Evolutionary conservation across 2,329 filamentous ascomycete species (phyloP).

Genomic region (Fusarium continuum): DNA sequence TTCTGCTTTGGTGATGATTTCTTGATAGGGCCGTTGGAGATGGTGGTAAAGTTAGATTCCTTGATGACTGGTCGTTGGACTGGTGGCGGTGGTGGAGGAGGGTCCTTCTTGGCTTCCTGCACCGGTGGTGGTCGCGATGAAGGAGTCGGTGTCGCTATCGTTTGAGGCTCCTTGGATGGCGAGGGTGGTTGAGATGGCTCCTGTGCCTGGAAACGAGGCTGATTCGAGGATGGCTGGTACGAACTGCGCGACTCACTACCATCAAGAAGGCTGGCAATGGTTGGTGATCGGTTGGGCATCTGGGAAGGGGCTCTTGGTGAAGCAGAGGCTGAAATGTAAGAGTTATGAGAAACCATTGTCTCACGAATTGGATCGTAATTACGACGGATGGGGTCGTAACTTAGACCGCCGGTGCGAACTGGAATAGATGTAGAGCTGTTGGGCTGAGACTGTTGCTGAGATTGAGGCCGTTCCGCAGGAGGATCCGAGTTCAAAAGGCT

Average conservation of each 20-base stretch:
- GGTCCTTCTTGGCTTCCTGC: slow-evolving; percentile 52
- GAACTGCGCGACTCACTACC: slow-evolving; percentile 41
- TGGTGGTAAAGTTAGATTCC: slow-evolving; percentile 54
- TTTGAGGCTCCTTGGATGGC: slow-evolving; percentile 51
- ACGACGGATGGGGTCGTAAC: slow-evolving; percentile 91
- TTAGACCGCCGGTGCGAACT: slow-evolving; percentile 76
- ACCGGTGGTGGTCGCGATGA: slow-evolving; percentile 44
- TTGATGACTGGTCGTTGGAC: slow-evolving; percentile 48
- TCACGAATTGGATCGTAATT: slow-evolving; percentile 72
- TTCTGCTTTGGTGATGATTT: slow-evolving; percentile 60
- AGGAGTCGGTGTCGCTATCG: slow-evolving; percentile 48
- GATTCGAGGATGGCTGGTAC: slow-evolving; percentile 41
- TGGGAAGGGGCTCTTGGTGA: slow-evolving; percentile 60
- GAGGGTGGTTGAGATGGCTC: slow-evolving; percentile 56
- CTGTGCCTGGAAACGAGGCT: slow-evolving; percentile 46
- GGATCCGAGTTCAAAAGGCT: slow-evolving; percentile 64
- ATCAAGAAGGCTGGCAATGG: slow-evolving; percentile 86
- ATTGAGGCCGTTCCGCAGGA: slow-evolving; percentile 37
- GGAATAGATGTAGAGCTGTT: slow-evolving; percentile 56
- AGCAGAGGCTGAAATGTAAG: slow-evolving; percentile 55
- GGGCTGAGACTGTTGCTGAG: slow-evolving; percentile 40
- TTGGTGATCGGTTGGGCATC: slow-evolving; percentile 69
- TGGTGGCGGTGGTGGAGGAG: slow-evolving; percentile 48
- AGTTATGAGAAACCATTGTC: slow-evolving; percentile 65
- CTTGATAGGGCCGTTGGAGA: slow-evolving; percentile 54